Evolutionary conservation across 2,329 filamentous ascomycete species (phyloP).

Genomic region (Lomentospora prolificans): DNA sequence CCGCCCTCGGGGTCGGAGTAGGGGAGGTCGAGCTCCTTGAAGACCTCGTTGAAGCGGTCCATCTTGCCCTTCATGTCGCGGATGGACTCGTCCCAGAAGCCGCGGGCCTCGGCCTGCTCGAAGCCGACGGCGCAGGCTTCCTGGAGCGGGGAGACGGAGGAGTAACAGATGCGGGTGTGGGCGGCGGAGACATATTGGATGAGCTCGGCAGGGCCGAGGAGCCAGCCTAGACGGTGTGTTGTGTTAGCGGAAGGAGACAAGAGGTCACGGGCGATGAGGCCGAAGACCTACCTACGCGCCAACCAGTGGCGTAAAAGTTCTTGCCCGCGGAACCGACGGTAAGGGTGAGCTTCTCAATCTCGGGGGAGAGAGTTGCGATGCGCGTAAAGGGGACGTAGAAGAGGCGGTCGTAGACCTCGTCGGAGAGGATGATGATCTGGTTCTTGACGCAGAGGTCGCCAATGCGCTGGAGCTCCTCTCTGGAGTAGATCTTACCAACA

Average conservation of each 20-base stretch:
- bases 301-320: conserved; percentile 96
- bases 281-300: conserved; percentile 60
- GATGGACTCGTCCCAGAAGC: conserved; percentile 81
- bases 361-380: conserved; percentile 80
- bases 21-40: conserved; percentile 63
- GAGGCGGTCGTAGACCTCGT: conserved; percentile 89
- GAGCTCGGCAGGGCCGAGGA: conserved; percentile 80
- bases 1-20: conserved; percentile 93
- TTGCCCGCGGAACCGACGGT: conserved; percentile 96
- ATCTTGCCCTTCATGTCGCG: conserved; percentile 86
- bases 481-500: conserved; percentile 89
- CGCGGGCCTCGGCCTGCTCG: conserved; percentile 72
- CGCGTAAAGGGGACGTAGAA: conserved; percentile 94
- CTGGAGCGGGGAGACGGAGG: conserved; percentile 83
- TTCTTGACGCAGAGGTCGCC: conserved; percentile 85
- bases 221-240: conserved; percentile 50
- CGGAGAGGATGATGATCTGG: conserved; percentile 85
- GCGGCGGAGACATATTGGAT: conserved; percentile 88
- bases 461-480: conserved; percentile 72
- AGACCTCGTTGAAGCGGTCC: conserved; percentile 73
- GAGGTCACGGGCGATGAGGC: background rate
- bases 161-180: conserved; percentile 94
- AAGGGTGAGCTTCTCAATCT: conserved; percentile 77
- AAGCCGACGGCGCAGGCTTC: conserved; percentile 92
- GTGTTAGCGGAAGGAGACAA: background rate